phyloP scores from a whole-genome alignment of 257 asterid species.

The Nemophila menziesii region DNA sequence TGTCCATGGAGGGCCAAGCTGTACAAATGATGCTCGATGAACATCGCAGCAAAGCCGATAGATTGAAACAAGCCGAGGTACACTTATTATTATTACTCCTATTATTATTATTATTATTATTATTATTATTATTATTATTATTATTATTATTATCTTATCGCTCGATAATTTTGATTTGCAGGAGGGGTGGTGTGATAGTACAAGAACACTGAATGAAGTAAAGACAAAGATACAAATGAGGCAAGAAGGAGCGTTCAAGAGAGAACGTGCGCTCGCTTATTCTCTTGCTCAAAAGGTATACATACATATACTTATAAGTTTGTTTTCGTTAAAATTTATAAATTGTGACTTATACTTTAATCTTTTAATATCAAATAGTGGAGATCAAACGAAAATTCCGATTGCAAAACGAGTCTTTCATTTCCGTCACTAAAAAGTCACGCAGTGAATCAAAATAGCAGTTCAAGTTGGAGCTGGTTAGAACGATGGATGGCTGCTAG shows the following conservation, averaged over 20 bases:
- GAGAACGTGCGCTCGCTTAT: conserved; percentile 88
- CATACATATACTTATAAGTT: too few species aligned
- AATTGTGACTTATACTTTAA: background rate
- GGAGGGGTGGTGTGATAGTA: conserved; percentile 96
- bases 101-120: too few species aligned
- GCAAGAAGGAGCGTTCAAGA: conserved; percentile 81
- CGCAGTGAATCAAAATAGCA: conserved; percentile 35
- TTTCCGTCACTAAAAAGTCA: conserved; percentile 28
- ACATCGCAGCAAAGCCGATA: conserved; percentile 35
- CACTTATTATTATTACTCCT: too few species aligned
- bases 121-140: too few species aligned
- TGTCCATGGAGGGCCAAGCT: conserved; percentile 89
- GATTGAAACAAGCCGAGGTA: conserved; percentile 77
- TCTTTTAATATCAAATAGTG: conserved; percentile 26
- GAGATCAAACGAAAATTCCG: conserved; percentile 38
- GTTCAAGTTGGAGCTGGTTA: conserved; percentile 87
- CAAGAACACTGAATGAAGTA: conserved; percentile 69
- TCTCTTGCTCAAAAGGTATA: conserved; percentile 77
- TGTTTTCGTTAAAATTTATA: background rate
- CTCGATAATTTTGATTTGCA: conserved; percentile 8
- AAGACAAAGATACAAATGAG: conserved; percentile 76
- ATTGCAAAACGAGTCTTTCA: conserved; percentile 24
- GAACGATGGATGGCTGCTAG: conserved; percentile 97
- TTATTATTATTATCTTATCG: background rate
- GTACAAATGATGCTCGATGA: conserved; percentile 68